Conservation (phyloP, 2,329 filamentous ascomycete genomes). For the Cladosporium sp. region DNA sequence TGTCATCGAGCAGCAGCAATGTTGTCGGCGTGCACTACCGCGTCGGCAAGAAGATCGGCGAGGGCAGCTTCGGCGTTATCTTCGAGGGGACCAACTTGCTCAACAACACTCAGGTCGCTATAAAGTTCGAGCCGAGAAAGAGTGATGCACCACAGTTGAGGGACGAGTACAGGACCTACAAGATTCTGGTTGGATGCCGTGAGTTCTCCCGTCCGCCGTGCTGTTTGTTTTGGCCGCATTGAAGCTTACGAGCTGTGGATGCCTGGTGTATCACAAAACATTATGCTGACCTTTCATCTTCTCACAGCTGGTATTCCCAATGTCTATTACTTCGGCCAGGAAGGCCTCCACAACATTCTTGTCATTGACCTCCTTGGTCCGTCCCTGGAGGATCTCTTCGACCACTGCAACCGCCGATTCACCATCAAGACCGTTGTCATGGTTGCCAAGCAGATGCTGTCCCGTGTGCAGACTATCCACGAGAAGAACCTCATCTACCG, state of each 20-base stretch:
- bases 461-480: conserved; percentile 90
- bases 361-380: conserved; percentile 96
- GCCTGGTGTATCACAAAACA: background rate
- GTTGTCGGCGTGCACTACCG: conserved; percentile 98
- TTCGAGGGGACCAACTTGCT: conserved; percentile 98
- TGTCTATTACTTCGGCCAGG: conserved; percentile 99
- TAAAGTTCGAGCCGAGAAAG: conserved; percentile 99
- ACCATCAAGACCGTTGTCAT: conserved; percentile 97
- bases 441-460: conserved; percentile 99
- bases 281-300: conserved; percentile 1
- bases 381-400: conserved; percentile 93
- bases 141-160: conserved; percentile 96
- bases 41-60: conserved; percentile 98
- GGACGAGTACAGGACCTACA: conserved; percentile 99
- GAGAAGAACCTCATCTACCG: conserved; percentile 99
- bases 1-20: conserved; percentile 90
- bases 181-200: conserved; percentile 99
- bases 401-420: conserved; percentile 94
- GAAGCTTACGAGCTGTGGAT: background rate
- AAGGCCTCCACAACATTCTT: conserved; percentile 97
- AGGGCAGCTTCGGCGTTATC: conserved; percentile 97
- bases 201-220: conserved; percentile 53
- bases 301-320: conserved; percentile 91
- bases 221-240: conserved; percentile 14
- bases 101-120: conserved; percentile 98